phyloP scores from a whole-genome alignment of 352 stramenopile genomes.

The Phytophthora brassicae region DNA sequence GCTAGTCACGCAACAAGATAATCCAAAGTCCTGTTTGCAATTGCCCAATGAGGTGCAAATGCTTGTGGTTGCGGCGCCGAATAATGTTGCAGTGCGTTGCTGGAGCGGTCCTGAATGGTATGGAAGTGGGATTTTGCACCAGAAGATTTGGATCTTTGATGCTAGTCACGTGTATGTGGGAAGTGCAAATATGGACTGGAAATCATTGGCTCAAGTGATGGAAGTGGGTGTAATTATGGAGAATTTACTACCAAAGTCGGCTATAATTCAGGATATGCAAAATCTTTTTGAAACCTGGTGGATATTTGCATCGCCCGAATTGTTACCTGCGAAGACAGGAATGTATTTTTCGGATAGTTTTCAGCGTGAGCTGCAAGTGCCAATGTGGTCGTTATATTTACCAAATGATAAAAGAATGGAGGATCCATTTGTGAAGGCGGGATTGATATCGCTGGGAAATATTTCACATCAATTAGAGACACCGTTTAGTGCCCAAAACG shows the following conservation, averaged over 20 bases:
- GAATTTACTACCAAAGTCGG: slow-evolving; percentile 34
- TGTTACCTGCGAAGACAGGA: slow-evolving; percentile 31
- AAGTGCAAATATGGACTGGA: slow-evolving; percentile 89
- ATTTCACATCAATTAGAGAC: slow-evolving; percentile 56
- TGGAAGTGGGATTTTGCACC: slow-evolving; percentile 76
- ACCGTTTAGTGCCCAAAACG: slow-evolving; percentile 10
- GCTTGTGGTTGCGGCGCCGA: slow-evolving; percentile 32
- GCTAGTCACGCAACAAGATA: slow-evolving; percentile 18
- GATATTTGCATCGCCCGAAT: slow-evolving; percentile 47
- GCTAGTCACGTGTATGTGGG: slow-evolving; percentile 65
- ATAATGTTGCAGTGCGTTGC: slow-evolving; percentile 48
- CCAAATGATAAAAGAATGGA: slow-evolving; percentile 26
- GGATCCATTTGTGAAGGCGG: slow-evolving; percentile 55
- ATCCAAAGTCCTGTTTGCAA: slow-evolving; percentile 34
- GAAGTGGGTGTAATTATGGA: slow-evolving; percentile 76
- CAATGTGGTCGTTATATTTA: slow-evolving; percentile 60
- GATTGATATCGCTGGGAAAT: slow-evolving; percentile 47
- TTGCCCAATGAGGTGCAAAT: slow-evolving; percentile 63
- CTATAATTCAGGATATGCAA: slow-evolving; percentile 54
- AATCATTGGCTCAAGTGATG: slow-evolving; percentile 83
- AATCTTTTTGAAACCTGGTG: slow-evolving; percentile 78
- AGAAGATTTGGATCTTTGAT: slow-evolving; percentile 85
- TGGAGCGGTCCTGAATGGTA: slow-evolving; percentile 78
- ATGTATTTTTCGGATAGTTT: slow-evolving; percentile 63
- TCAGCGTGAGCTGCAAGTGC: slow-evolving; percentile 57